These are phyloP conservation scores for Ceratobasidium sp. DNA, from an alignment of 1,284 basidiomycete species.

Conservation along the genomic window DNA sequence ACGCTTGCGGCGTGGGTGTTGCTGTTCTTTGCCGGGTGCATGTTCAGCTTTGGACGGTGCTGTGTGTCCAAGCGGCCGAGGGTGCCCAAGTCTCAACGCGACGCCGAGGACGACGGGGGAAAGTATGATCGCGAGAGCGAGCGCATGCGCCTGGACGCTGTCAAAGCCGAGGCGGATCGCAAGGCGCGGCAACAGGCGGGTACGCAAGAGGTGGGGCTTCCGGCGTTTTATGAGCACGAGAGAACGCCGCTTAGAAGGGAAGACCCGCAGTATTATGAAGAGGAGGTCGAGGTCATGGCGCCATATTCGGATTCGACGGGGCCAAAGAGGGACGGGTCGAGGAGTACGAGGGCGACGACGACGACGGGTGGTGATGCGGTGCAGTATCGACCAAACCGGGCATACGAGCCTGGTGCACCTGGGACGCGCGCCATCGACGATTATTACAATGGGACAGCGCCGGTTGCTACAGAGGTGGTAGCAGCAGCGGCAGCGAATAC, in stretches of 20 bases:
- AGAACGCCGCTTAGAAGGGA: slow-evolving; percentile 68
- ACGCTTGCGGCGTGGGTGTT: slow-evolving; percentile 85
- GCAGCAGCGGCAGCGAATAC: slow-evolving; percentile 15
- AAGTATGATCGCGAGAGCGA: slow-evolving; percentile 56
- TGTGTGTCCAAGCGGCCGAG: slow-evolving; percentile 71
- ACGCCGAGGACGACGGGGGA: slow-evolving; percentile 51
- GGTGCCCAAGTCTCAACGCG: slow-evolving; percentile 48
- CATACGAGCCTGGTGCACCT: slow-evolving; percentile 70
- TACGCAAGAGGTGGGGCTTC: slow-evolving; percentile 69
- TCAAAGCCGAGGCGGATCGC: slow-evolving; percentile 82
- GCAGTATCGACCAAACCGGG: slow-evolving; percentile 55
- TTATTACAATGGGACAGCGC: slow-evolving; percentile 60
- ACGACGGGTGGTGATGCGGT: neutral
- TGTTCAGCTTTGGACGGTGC: slow-evolving; percentile 82
- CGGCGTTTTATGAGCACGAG: slow-evolving; percentile 75
- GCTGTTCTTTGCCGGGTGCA: slow-evolving; percentile 85
- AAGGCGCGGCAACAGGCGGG: slow-evolving; percentile 71
- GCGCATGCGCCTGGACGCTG: slow-evolving; percentile 77
- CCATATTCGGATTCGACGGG: slow-evolving; percentile 41
- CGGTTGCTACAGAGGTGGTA: slow-evolving; percentile 21
- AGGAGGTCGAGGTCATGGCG: slow-evolving; percentile 45
- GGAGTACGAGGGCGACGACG: slow-evolving; percentile 47
- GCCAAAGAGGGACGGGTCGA: slow-evolving; percentile 54
- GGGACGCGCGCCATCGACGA: slow-evolving; percentile 78
- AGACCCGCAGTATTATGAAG: slow-evolving; percentile 47